phyloP scores from a whole-genome alignment of 2,329 filamentous ascomycete genomes.

The Madurella fahalii region DNA sequence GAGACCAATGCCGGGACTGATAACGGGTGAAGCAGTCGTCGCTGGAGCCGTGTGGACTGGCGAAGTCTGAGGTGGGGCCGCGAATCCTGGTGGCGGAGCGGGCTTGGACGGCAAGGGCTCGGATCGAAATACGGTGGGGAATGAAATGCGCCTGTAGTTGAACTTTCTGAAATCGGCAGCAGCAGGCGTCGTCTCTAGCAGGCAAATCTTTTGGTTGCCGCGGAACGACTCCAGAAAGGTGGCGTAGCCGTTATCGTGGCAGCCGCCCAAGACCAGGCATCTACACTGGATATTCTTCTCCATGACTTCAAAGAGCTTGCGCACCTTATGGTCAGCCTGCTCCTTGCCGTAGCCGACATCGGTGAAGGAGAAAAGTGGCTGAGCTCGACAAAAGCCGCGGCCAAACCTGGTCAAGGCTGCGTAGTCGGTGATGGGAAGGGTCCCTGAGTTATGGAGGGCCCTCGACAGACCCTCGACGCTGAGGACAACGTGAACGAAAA shows the following conservation, averaged over 20 bases:
- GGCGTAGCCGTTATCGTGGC: constrained; percentile 35
- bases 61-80: not conserved
- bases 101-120: constrained; percentile 23
- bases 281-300: constrained; percentile 31
- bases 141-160: constrained; percentile 27
- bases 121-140: constrained; percentile 32
- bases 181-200: constrained; percentile 32
- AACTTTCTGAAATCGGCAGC: constrained; percentile 31
- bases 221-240: constrained; percentile 32
- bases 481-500: constrained; percentile 34
- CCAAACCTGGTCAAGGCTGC: constrained; percentile 30
- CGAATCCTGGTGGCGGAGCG: not conserved
- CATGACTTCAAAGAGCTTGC: constrained; percentile 34
- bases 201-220: constrained; percentile 29
- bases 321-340: constrained; percentile 34
- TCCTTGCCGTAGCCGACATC: constrained; percentile 36
- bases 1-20: not conserved
- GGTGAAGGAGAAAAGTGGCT: constrained; percentile 34
- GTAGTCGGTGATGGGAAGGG: constrained; percentile 24
- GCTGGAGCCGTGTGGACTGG: not conserved
- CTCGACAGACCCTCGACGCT: constrained; percentile 33
- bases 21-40: not conserved
- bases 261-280: constrained; percentile 33
- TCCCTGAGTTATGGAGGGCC: constrained; percentile 27
- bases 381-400: constrained; percentile 33